phyloP scores from a whole-genome alignment of 805 yeast genomes.

The Alloascoidea hylecoeti region DNA sequence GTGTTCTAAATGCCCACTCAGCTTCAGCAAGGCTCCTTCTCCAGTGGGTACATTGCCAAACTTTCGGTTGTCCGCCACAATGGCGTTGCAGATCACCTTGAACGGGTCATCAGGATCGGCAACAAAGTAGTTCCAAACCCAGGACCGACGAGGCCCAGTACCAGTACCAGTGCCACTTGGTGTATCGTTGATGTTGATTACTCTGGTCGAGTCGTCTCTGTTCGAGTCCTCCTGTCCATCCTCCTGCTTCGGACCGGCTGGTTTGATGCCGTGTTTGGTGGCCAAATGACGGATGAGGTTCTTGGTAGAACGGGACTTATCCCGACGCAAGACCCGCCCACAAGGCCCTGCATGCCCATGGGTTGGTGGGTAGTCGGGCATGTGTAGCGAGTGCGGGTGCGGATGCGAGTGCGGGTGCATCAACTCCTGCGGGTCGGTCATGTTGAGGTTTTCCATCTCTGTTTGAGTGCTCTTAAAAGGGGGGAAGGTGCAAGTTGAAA shows the following conservation, averaged over 20 bases:
- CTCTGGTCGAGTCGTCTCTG: no score
- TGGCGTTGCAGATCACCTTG: neutral
- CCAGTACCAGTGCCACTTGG: no score
- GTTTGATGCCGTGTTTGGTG: neutral
- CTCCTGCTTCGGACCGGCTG: no score
- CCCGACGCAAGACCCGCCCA: neutral
- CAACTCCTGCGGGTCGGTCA: no score
- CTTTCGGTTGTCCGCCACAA: neutral
- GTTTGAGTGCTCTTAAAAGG: no score
- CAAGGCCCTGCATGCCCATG: no score
- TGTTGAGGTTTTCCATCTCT: no score
- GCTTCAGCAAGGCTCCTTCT: neutral
- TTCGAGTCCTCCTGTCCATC: no score
- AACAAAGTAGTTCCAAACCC: slow-evolving; percentile 1
- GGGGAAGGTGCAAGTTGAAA: no score
- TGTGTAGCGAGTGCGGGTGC: neutral
- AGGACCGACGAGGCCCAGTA: neutral
- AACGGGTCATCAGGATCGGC: neutral
- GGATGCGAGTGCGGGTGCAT: neutral
- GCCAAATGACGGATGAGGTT: slow-evolving; percentile 1
- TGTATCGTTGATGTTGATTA: no score
- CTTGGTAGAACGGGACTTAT: neutral
- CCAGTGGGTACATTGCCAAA: neutral
- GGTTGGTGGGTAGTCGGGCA: no score
- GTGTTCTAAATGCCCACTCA: neutral